phyloP scores from a whole-genome alignment of 163 green algal genomes.

The Scenedesmus sp. region DNA sequence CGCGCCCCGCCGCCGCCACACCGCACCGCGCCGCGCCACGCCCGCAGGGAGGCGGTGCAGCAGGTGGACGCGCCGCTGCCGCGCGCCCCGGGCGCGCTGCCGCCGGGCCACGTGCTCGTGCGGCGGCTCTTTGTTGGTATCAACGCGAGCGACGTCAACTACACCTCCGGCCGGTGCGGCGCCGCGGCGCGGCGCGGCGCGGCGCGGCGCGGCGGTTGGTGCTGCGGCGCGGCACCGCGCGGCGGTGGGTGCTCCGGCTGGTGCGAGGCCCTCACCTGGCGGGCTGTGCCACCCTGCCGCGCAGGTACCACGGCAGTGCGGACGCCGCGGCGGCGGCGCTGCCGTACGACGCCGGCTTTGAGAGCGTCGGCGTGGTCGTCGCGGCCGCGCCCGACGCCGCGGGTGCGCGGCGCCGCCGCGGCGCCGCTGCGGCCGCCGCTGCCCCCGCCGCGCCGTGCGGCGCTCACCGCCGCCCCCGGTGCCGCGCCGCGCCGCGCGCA shows the following conservation, averaged over 20 bases:
- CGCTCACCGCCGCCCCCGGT: neutral
- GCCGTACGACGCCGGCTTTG: constrained; percentile 87
- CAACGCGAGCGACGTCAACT: constrained; percentile 93
- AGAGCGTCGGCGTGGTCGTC: constrained; percentile 79
- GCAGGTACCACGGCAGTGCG: constrained; percentile 55
- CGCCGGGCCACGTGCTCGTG: constrained; percentile 69
- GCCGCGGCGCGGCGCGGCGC: too few relatives aligned
- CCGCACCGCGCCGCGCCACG: too few relatives aligned
- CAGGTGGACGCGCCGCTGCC: constrained; percentile 58
- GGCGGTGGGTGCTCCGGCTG: neutral
- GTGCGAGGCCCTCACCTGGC: neutral
- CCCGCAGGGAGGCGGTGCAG: constrained; percentile 58
- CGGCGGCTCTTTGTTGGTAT: constrained; percentile 72
- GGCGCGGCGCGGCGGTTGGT: too few relatives aligned
- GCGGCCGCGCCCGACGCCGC: constrained; percentile 61
- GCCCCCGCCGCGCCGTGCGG: too few relatives aligned
- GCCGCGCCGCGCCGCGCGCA: neutral
- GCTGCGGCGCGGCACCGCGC: too few relatives aligned
- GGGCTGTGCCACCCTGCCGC: neutral
- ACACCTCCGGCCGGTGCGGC: constrained; percentile 67
- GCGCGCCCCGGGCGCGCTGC: neutral
- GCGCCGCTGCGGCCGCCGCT: neutral
- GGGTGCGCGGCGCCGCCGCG: neutral
- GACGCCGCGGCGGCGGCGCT: constrained; percentile 64
- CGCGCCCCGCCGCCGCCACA: too few relatives aligned